A percentile compares a stretch with the other conserved stretches of the same genome.
phyloP scores from a whole-genome alignment of 2,329 filamentous ascomycete genomes.

The Cucurbitaria berberidis region DNA sequence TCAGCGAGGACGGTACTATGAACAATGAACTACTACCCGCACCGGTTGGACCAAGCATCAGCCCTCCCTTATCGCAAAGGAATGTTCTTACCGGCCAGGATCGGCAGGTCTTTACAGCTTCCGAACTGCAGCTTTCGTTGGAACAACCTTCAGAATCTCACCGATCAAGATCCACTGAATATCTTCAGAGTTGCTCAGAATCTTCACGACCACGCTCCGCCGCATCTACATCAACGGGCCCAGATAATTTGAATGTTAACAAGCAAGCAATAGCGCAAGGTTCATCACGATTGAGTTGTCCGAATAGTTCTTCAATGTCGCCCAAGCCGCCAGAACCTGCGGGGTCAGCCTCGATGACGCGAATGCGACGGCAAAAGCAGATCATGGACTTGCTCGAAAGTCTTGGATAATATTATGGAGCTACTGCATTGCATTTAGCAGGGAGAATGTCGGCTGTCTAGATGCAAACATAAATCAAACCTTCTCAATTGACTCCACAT shows the following conservation, averaged over 20 bases:
- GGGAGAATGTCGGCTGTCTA: too few relatives aligned
- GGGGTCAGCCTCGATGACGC: background rate
- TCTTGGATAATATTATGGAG: background rate
- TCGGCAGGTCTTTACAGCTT: background rate
- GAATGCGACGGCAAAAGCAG: conserved; percentile 23
- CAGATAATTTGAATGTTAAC: background rate
- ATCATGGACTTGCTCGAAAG: conserved; percentile 21
- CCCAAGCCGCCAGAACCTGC: background rate
- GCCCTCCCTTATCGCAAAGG: background rate
- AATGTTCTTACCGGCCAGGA: background rate
- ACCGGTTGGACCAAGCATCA: background rate
- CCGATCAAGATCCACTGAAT: background rate
- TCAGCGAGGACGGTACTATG: conserved; percentile 7
- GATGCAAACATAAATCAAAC: too few relatives aligned
- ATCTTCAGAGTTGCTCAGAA: background rate
- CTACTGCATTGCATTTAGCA: too few relatives aligned
- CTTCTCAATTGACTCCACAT: too few relatives aligned
- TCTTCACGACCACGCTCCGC: background rate
- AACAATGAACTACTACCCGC: background rate
- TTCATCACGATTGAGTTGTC: background rate
- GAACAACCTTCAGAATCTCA: background rate
- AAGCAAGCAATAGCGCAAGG: background rate
- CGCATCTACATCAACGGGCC: background rate
- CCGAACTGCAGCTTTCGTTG: too few relatives aligned
- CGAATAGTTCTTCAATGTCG: background rate